Evolutionary conservation across 2,329 filamentous ascomycete genomes (phyloP), one percentile per base, ranked within the genome.

Genomic region (Talaromyces funiculosus): DNA sequence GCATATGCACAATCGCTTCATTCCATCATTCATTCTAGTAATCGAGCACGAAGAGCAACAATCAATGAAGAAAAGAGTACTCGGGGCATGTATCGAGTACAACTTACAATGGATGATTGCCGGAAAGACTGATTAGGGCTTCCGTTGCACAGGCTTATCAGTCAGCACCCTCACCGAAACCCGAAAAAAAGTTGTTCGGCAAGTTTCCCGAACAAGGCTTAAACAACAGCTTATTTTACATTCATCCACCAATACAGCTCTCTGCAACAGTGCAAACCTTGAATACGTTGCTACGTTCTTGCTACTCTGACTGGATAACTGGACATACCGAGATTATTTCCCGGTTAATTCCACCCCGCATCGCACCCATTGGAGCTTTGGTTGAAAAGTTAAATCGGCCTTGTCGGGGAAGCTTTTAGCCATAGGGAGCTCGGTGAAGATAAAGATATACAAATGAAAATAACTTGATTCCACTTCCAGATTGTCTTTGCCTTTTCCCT

Each of bases 371-470:
- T 51, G 45, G 45, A 33, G 45, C 45, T 29, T 29, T 51, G 26
- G 14, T n/a, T 24, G 22, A 20, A 43, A 22, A 24, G 40, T 22
- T 14, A n/a, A 29, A n/a, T 51, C 26, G 45, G n/a, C 16, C 26
- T 49, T 31, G 24, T 18, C 45, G 45, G 29, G 22, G 20, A 58
- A 35, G 38, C 29, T 53, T 49, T 51, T 53, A 59, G 47, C 43
- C 47, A 31, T 22, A 20, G 42, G 42, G 24, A 58, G 31, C 43
- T 58, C 57, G 57, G 57, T 59, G 57, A 59, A 51, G 43, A 53
- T 26, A 33, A 22, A 24, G n/a, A 26, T 9, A 54, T 22, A 49
- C 26, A 24, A 24, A 45, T 20, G 33, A 38, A n/a, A 24, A 26
- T 57, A 37, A 47, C 12, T 33, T 26, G 42, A 4, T 10, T 33